Base-by-base conservation (phyloP, 1,139 yeast species). In the Citeromyces hawaiiensis region DNA sequence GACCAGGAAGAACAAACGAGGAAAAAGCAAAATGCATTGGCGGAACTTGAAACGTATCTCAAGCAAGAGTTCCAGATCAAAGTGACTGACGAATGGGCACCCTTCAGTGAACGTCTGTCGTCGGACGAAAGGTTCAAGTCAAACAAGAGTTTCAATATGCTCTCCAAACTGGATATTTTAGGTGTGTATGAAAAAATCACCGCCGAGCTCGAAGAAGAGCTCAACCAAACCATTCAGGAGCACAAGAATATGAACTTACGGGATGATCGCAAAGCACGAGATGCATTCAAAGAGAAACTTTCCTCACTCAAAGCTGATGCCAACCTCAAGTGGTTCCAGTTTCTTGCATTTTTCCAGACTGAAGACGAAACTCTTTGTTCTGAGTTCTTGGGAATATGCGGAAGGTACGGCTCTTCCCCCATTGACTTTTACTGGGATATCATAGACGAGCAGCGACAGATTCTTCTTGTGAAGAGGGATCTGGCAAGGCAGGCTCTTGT, bases 351-450 rank as follows among this genome's bases (percentile, higher is more conserved):
- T 3, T 51, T 87, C 2, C 76, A 74, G 47, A 68, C 71, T 23
- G 81, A 81, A 43, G 7, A 19, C 14, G 29, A 11, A 8, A 11
- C 8, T 8, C 8, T 25, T 8, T 25, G 29, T 11, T 67, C 64
- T 40, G 61, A 76, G 14, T 86, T 81, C 51, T 54, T 70, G 13
- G 75, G 70, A 17, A 49, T 86, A 35, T 68, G 87, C 44, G 95
- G 94, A 0, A 68, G 88, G 43, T 67, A 74, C 36, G 96, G 96
- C 0, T 86, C 96, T 0, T 68, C 77, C 1, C 83, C 95, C 0
- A 53, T 81, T 31, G 95, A 87, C 44, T 59, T 85, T 36, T 85
- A 83, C 50, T 72, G 86, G 75, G 96, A 88, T 54, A 54, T 71
- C 1, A 68, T 81, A 2, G 88, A 82, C 48, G 80, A 73, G 41